Evolutionary conservation across 164 flowering plant species (phyloP).

Genomic region (Akebia trifoliata): DNA sequence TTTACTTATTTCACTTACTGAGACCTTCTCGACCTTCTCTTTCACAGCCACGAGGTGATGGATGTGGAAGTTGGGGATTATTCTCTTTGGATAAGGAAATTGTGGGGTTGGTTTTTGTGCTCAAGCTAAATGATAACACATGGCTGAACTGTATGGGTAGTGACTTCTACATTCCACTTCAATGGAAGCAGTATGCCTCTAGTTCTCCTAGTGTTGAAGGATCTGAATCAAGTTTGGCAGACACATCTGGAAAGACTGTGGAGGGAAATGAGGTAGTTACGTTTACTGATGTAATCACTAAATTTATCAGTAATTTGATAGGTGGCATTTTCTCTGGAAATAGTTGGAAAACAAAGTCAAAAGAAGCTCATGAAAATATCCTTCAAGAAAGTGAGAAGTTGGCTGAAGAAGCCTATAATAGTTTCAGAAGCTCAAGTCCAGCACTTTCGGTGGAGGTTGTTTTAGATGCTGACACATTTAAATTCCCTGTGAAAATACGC

Average conservation of each 20-base stretch:
- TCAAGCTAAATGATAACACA: constrained; percentile 58
- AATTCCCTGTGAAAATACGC: constrained; percentile 38
- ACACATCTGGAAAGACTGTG: constrained; percentile 19
- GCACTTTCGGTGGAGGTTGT: constrained; percentile 46
- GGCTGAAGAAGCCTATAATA: constrained; percentile 98
- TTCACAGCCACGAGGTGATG: constrained; percentile 60
- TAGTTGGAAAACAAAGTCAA: constrained; percentile 46
- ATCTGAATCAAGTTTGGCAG: constrained; percentile 13
- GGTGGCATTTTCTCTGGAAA: constrained; percentile 67
- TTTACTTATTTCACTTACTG: no score
- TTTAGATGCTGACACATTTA: constrained; percentile 29
- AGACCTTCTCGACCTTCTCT: constrained; percentile 10
- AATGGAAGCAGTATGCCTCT: no score
- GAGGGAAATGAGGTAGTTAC: constrained; percentile 27
- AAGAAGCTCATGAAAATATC: constrained; percentile 62
- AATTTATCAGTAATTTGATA: constrained; percentile 70
- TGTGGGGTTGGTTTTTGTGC: constrained; percentile 75
- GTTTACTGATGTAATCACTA: constrained; percentile 70
- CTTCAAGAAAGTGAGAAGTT: constrained; percentile 93
- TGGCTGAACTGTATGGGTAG: constrained; percentile 71
- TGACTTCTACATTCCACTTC: constrained; percentile 80
- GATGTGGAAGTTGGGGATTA: constrained; percentile 48
- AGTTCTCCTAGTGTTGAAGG: constrained; percentile 9
- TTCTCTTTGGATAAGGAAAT: constrained; percentile 58
- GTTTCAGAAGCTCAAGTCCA: constrained; percentile 65